phyloP scores from a whole-genome alignment of 495 filamentous ascomycete genomes.

The Penicillium simplicissimum region DNA sequence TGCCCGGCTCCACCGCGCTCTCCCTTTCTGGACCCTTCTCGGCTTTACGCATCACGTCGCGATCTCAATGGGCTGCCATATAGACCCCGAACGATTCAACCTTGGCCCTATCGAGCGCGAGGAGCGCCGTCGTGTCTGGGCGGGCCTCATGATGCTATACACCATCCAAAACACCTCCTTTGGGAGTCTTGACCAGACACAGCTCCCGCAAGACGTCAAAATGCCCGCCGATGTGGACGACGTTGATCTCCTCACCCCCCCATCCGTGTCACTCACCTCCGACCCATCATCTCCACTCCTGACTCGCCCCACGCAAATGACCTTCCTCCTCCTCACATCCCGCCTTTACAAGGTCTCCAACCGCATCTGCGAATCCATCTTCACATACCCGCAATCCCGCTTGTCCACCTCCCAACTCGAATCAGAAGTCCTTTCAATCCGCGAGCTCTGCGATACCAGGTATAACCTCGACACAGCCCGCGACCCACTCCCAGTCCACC shows the following conservation, averaged over 20 bases:
- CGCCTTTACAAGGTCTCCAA: slow-evolving; percentile 43
- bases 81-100: slow-evolving; percentile 46
- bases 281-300: slow-evolving; percentile 20
- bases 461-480: slow-evolving; percentile 34
- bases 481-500: slow-evolving; percentile 36
- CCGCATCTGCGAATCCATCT: slow-evolving; percentile 45
- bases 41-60: slow-evolving; percentile 51
- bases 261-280: slow-evolving; percentile 13
- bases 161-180: slow-evolving; percentile 44
- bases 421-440: slow-evolving; percentile 39
- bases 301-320: slow-evolving; percentile 48
- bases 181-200: slow-evolving; percentile 31
- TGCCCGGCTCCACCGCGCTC: slow-evolving; percentile 42
- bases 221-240: slow-evolving; percentile 49
- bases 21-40: slow-evolving; percentile 43
- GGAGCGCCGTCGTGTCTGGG: slow-evolving; percentile 49
- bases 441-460: slow-evolving; percentile 40
- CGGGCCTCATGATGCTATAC: slow-evolving; percentile 47
- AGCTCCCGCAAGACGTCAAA: slow-evolving; percentile 36
- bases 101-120: slow-evolving; percentile 47
- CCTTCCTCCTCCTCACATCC: slow-evolving; percentile 47
- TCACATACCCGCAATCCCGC: slow-evolving; percentile 34
- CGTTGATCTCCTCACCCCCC: slow-evolving; percentile 41
- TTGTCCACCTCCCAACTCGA: slow-evolving; percentile 36
- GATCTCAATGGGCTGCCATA: slow-evolving; percentile 49